Evolutionary conservation across 108 stramenopile species (phyloP).

Genomic region (Nitzschia putrida): DNA sequence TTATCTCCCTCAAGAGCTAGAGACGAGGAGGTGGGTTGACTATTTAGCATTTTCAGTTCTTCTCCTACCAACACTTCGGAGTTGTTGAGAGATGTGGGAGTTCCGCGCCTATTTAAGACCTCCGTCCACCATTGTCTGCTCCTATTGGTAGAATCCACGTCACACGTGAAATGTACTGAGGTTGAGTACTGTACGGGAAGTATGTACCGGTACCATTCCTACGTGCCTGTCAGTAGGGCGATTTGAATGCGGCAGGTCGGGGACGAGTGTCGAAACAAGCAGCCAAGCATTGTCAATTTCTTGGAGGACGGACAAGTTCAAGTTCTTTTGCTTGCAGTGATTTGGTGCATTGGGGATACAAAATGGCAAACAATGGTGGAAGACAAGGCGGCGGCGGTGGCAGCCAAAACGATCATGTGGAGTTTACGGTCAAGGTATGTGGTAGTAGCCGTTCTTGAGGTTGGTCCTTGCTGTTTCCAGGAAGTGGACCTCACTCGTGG

Average conservation of each 20-base stretch:
- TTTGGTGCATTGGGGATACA: background rate
- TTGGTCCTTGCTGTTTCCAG: background rate
- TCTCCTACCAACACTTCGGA: too few species aligned
- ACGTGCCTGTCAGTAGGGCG: background rate
- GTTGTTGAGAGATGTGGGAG: too few species aligned
- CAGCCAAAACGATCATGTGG: constrained; percentile 86
- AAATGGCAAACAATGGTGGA: constrained; percentile 73
- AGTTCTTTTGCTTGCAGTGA: background rate
- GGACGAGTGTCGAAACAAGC: background rate
- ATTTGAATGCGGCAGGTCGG: background rate
- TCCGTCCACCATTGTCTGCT: too few species aligned
- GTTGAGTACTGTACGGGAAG: background rate
- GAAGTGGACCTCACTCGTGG: background rate
- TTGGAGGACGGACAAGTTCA: background rate
- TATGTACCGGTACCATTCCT: background rate
- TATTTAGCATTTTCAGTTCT: too few species aligned
- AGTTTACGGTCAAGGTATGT: constrained; percentile 84
- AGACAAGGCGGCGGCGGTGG: constrained; percentile 59
- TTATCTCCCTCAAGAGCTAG: too few species aligned
- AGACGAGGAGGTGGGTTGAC: too few species aligned
- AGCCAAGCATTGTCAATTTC: background rate
- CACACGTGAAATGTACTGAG: too few species aligned
- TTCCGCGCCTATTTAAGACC: too few species aligned
- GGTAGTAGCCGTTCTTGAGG: background rate
- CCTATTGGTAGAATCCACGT: too few species aligned